phyloP scores from a whole-genome alignment of 2,329 filamentous ascomycete species.

The Pseudogymnoascus sp. region DNA sequence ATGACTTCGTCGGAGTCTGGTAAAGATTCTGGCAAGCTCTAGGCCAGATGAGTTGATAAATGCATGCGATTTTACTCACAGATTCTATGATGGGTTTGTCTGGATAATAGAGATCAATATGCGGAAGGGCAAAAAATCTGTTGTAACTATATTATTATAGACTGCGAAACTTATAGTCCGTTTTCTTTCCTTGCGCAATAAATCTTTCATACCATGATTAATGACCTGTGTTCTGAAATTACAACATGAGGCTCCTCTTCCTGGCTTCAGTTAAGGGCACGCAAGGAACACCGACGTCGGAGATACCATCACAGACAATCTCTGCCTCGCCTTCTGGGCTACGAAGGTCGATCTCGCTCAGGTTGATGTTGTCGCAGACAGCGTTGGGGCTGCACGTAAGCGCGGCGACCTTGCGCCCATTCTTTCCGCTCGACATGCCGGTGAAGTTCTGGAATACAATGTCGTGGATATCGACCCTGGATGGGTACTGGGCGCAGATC shows the following conservation, averaged over 20 bases:
- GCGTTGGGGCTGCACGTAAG: conserved; percentile 49
- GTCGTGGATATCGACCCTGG: conserved; percentile 49
- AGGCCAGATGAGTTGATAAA: not conserved
- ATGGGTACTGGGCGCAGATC: conserved; percentile 45
- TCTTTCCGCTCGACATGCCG: conserved; percentile 46
- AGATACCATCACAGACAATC: conserved; percentile 42
- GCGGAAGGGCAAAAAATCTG: conserved; percentile 6
- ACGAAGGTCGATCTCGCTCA: conserved; percentile 46
- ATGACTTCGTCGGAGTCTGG: not conserved
- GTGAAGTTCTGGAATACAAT: conserved; percentile 50
- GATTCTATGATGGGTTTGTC: not conserved
- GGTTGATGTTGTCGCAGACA: conserved; percentile 45
- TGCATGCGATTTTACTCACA: not conserved
- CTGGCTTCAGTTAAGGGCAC: not conserved
- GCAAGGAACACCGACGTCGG: not conserved
- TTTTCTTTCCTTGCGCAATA: conserved; percentile 1
- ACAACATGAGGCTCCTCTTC: not conserved
- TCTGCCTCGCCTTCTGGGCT: conserved; percentile 38
- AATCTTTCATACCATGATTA: conserved; percentile 3
- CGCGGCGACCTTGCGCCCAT: conserved; percentile 45
- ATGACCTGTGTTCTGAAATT: not conserved
- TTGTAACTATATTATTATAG: conserved; percentile 8
- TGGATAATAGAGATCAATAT: not conserved
- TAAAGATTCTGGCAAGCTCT: too few relatives aligned
- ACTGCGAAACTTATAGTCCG: not conserved